A percentile compares a stretch with the other conserved stretches of the same genome.
phyloP scores from a whole-genome alignment of 1,284 basidiomycete species.

The Athelia psychrophila region DNA sequence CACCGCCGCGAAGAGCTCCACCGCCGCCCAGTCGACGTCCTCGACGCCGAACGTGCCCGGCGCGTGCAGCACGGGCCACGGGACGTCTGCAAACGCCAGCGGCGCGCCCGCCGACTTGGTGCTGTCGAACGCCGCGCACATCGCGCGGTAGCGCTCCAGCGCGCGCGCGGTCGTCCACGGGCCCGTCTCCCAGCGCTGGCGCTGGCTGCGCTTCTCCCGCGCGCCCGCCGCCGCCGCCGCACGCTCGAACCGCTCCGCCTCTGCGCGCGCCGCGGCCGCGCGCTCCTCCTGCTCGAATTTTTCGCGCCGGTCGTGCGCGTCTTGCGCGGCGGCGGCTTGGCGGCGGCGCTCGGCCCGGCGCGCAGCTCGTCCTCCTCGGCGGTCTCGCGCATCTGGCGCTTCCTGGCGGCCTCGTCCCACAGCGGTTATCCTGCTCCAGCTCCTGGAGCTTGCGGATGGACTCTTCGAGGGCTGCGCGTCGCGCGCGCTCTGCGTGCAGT shows the following conservation, averaged over 20 bases:
- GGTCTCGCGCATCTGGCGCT: constrained; percentile 41
- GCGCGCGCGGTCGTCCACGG: constrained; percentile 59
- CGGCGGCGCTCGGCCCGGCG: constrained; percentile 31
- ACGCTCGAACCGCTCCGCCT: constrained; percentile 24
- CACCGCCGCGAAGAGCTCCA: constrained; percentile 66
- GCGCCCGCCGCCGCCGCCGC: constrained; percentile 34
- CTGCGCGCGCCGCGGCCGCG: constrained; percentile 16
- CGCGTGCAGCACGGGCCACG: constrained; percentile 65
- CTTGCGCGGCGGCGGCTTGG: constrained; percentile 27
- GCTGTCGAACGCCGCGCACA: constrained; percentile 61
- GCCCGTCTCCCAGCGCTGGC: constrained; percentile 49
- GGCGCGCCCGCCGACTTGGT: constrained; percentile 45
- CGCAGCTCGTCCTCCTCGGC: constrained; percentile 40
- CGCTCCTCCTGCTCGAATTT: constrained; percentile 26
- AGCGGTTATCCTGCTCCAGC: constrained; percentile 63
- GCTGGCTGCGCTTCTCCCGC: constrained; percentile 37
- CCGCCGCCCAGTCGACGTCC: constrained; percentile 65
- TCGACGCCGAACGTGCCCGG: constrained; percentile 51
- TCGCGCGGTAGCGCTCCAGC: constrained; percentile 58
- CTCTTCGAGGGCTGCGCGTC: constrained; percentile 51
- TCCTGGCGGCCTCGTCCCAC: constrained; percentile 52
- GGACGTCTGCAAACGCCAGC: constrained; percentile 56
- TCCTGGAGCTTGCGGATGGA: constrained; percentile 67
- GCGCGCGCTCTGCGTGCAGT: constrained; percentile 36
- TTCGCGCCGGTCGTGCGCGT: constrained; percentile 28